A percentile compares a stretch with the other conserved stretches of the same genome.
phyloP scores from a whole-genome alignment of 495 filamentous ascomycete genomes.

The Chaetomium fimeti region DNA sequence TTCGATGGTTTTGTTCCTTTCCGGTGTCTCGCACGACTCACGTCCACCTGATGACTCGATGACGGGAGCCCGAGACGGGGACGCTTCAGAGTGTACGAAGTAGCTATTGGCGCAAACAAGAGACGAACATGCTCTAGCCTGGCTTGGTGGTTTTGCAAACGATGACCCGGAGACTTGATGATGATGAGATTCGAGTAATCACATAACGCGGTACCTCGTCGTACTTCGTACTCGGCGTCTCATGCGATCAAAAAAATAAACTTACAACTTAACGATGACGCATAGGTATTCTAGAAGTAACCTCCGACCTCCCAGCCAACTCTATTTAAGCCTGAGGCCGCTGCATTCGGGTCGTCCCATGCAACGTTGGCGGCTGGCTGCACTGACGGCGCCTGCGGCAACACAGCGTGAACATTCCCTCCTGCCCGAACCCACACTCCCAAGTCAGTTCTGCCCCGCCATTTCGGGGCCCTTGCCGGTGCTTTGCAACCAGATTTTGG shows the following conservation, averaged over 20 bases:
- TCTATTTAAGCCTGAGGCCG: constrained; percentile 1
- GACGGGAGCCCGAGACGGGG: not conserved
- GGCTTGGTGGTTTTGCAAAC: not conserved
- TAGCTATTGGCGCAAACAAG: not conserved
- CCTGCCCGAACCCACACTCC: constrained; percentile 16
- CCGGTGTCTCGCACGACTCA: no score
- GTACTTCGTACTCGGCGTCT: not conserved
- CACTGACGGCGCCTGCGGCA: constrained; percentile 14
- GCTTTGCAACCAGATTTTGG: constrained; percentile 31
- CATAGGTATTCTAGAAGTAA: not conserved
- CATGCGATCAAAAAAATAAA: not conserved
- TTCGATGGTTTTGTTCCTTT: not conserved
- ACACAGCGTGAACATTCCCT: constrained; percentile 18
- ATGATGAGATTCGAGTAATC: not conserved
- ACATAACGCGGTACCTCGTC: not conserved
- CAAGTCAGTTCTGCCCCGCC: constrained; percentile 29
- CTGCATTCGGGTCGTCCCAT: not conserved
- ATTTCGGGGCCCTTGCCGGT: constrained; percentile 25
- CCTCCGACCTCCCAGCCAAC: not conserved
- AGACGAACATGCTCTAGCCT: not conserved
- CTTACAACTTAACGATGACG: not conserved
- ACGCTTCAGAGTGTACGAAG: no score
- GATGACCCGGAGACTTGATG: not conserved
- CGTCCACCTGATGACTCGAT: not conserved
- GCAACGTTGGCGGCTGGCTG: constrained; percentile 13